Percentiles rank a stretch among this genome's conserved stretches.
These are phyloP conservation scores for Fraxinus dipetala DNA, from an alignment of 305 asterid genomes.

Conservation along the genomic window DNA sequence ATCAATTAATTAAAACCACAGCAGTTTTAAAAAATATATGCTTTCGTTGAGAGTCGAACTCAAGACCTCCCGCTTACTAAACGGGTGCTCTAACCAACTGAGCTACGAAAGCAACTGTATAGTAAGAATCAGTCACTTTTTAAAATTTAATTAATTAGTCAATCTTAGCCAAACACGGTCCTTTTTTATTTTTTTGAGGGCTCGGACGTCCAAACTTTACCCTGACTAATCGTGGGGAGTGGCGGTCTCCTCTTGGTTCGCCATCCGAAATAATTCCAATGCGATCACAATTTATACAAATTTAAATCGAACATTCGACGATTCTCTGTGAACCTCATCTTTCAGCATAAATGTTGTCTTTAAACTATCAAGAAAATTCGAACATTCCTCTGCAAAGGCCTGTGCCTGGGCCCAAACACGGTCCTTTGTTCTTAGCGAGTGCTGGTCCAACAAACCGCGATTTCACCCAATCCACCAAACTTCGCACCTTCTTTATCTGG, in stretches of 20 bases:
- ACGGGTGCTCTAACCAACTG: constrained; percentile 65
- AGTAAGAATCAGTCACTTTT: background rate
- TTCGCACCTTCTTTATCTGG: background rate
- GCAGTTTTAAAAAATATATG: background rate
- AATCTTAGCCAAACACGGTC: background rate
- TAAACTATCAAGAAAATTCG: too few species aligned
- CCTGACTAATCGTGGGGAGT: too few species aligned
- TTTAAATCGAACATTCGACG: too few species aligned
- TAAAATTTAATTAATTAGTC: background rate
- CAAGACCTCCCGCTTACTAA: constrained; percentile 69
- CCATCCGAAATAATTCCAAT: too few species aligned
- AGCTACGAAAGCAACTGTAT: constrained; percentile 32
- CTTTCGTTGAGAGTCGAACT: constrained; percentile 64
- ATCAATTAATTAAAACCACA: too few species aligned
- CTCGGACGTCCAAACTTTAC: too few species aligned
- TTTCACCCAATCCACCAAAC: background rate
- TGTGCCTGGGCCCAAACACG: background rate
- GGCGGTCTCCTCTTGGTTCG: too few species aligned
- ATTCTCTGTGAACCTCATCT: too few species aligned
- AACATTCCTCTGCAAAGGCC: too few species aligned
- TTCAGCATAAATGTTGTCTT: too few species aligned
- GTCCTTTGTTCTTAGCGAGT: background rate
- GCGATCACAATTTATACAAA: too few species aligned
- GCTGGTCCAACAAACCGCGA: background rate
- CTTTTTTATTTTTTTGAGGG: background rate